phyloP scores from a whole-genome alignment of 1,139 yeast genomes.

The Insectozyma bohioensis region DNA sequence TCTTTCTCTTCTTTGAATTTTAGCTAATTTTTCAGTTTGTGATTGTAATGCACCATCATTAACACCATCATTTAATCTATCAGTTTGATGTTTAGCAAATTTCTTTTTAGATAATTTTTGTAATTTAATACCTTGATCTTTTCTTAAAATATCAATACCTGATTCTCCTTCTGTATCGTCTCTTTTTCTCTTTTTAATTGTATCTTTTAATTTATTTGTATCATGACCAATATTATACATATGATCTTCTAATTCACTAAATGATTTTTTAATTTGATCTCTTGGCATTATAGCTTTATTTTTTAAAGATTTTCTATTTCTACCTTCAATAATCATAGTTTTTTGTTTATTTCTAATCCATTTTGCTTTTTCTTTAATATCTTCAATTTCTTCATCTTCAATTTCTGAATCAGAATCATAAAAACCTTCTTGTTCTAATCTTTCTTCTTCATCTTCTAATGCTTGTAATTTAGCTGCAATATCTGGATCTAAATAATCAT shows the following conservation, averaged over 20 bases:
- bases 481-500: constrained; percentile 96
- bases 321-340: constrained; percentile 85
- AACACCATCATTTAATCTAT: constrained; percentile 85
- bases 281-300: constrained; percentile 93
- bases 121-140: constrained; percentile 48
- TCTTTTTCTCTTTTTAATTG: constrained; percentile 40
- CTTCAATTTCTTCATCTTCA: constrained; percentile 72
- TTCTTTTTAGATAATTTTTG: constrained; percentile 48
- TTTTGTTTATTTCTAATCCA: constrained; percentile 97
- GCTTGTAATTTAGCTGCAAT: constrained; percentile 91
- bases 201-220: constrained; percentile 57
- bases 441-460: constrained; percentile 95
- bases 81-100: constrained; percentile 60
- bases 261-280: constrained; percentile 76
- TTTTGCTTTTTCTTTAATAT: constrained; percentile 79
- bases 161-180: constrained; percentile 41
- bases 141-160: constrained; percentile 74
- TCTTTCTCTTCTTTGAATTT: constrained; percentile 90
- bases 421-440: constrained; percentile 90
- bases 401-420: constrained; percentile 74
- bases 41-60: constrained; percentile 77
- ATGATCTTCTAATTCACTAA: constrained; percentile 80
- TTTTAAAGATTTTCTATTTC: constrained; percentile 83
- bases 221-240: constrained; percentile 91
- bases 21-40: constrained; percentile 85